Percentiles rank a stretch among this genome's conserved stretches.
Evolutionary conservation across 352 stramenopile genomes (phyloP).

Genomic region (Phytopythium litorale): DNA sequence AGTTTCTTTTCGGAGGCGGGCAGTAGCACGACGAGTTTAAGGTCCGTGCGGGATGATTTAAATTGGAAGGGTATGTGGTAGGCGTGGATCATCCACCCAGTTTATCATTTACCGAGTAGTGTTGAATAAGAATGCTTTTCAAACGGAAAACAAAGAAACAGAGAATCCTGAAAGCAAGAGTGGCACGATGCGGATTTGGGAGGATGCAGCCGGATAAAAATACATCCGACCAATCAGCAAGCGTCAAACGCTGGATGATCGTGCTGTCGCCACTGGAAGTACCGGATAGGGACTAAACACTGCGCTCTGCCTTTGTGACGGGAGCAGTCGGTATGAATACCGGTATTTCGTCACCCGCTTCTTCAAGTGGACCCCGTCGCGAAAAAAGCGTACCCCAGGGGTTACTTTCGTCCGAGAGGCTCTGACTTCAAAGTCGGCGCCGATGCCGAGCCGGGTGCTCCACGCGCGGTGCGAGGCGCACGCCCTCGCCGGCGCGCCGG

Average conservation of each 20-base stretch:
- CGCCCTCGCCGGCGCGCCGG: constrained; percentile 13
- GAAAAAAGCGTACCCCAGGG: not conserved
- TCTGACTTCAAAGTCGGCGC: not conserved
- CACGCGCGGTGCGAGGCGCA: constrained; percentile 33
- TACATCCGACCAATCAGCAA: not conserved
- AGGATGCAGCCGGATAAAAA: not conserved
- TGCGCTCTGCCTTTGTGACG: not conserved
- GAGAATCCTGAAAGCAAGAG: too few relatives aligned
- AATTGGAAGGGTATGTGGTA: too few relatives aligned
- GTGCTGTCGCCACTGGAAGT: not conserved
- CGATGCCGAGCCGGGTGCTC: constrained; percentile 1
- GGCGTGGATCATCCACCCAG: too few relatives aligned
- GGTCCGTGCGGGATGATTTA: too few relatives aligned
- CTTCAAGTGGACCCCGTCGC: not conserved
- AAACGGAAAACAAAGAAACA: too few relatives aligned
- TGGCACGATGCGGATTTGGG: too few relatives aligned
- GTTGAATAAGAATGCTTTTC: too few relatives aligned
- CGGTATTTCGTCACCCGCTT: not conserved
- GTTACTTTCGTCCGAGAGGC: not conserved
- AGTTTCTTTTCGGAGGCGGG: too few relatives aligned
- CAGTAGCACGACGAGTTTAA: too few relatives aligned
- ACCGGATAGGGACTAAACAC: not conserved
- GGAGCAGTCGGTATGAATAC: not conserved
- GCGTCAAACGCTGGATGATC: constrained; percentile 1
- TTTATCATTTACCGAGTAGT: too few relatives aligned